Evolutionary conservation across 78 protist genomes (phyloP), one percentile per base, ranked within the genome.

Genomic region (Dictyostelium citrinum): DNA sequence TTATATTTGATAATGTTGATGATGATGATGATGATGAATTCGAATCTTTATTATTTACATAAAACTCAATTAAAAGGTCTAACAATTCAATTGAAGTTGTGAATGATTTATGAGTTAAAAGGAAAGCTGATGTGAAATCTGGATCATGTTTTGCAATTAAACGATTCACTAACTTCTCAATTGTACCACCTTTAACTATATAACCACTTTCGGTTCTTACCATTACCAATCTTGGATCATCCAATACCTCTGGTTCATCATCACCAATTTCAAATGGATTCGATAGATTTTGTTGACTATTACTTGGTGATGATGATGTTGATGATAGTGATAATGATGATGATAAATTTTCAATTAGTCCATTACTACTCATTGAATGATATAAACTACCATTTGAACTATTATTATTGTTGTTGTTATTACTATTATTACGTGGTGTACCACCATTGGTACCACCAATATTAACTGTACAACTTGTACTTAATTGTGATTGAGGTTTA

Each of bases 61-160:
- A 91, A 35, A 78, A 49, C 17, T 72, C 61, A 20, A 91, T 81
- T 6, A 93, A 14, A 46, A 88, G 41, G 51, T 80, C 93, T 71
- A 93, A 35, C 8, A 93, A 71, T n/a, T 80, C 95, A 55, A 33
- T 24, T 10, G 90, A 84, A 5, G 96, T 84, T 41, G 93, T 84
- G 39, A 93, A 93, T 35, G 96, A 86, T 58, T 80, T 49, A 39
- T 83, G 90, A 8, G 92, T 93, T 51, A 79, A 43, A n/a, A 93
- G 67, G 58, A 93, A 93, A 17, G 90, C 90, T 5, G 74, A 31
- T 2, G 90, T 60, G 35, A 78, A 86, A 39, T 85, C 90, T n/a
- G 90, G 55, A 68, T 93, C 96, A 14, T 88, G 93, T 31, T 46
- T 61, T 41, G 67, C 71, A n/a, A 77, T 83, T 10, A 90, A 74